Evolutionary conservation across 768 basidiomycete genomes (phyloP).

Genomic region (Cyathus striatus): DNA sequence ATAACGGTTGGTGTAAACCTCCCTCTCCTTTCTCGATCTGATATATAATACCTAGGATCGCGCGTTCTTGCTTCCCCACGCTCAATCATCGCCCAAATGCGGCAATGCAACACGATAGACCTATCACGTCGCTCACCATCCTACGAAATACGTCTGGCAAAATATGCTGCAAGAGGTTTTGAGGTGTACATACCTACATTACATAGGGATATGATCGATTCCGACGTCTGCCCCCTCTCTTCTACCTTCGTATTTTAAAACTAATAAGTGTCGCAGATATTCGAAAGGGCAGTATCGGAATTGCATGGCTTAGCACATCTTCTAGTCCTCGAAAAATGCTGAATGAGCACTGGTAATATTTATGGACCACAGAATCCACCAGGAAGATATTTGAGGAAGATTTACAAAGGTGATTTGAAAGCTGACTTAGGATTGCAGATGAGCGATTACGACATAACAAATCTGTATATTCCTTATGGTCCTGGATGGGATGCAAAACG

Average conservation of each 20-base stretch:
- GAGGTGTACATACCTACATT: conserved; percentile 59
- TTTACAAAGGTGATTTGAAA: conserved; percentile 56
- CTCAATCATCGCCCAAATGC: conserved; percentile 57
- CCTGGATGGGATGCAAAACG: conserved; percentile 55
- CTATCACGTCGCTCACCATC: conserved; percentile 61
- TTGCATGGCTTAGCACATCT: conserved; percentile 59
- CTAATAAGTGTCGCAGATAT: conserved; percentile 34
- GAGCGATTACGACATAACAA: conserved; percentile 50
- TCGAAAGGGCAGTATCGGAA: conserved; percentile 50
- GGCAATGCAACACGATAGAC: conserved; percentile 61
- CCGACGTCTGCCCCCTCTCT: conserved; percentile 35
- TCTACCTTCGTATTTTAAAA: background rate
- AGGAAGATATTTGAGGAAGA: conserved; percentile 39
- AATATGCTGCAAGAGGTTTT: conserved; percentile 49
- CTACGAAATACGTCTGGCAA: conserved; percentile 57
- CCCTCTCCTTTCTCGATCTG: too few relatives aligned
- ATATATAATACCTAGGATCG: conserved; percentile 29
- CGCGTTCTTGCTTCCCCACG: conserved; percentile 60
- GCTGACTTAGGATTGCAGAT: conserved; percentile 40
- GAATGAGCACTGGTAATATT: too few relatives aligned
- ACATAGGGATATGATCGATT: conserved; percentile 46
- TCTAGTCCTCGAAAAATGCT: conserved; percentile 58
- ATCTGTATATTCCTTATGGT: conserved; percentile 62
- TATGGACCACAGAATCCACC: too few relatives aligned
- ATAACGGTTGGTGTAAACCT: too few relatives aligned